phyloP scores from a whole-genome alignment of 768 basidiomycete genomes.

The Chalciporus piperatus region DNA sequence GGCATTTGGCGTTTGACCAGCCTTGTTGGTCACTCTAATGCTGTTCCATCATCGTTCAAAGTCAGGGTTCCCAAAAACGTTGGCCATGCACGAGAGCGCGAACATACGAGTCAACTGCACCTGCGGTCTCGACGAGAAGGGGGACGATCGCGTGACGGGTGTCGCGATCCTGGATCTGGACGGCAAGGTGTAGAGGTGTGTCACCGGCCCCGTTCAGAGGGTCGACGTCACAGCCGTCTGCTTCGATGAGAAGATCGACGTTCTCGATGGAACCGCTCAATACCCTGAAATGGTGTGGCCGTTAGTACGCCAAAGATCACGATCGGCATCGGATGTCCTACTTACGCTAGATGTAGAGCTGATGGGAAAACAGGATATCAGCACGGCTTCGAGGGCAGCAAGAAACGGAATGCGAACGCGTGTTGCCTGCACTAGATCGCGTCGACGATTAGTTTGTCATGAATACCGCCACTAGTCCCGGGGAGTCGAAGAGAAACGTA shows the following conservation, averaged over 20 bases:
- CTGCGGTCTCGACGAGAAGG: constrained; percentile 22
- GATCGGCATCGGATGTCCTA: background rate
- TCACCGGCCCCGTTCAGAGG: constrained; percentile 22
- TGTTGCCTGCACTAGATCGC: constrained; percentile 24
- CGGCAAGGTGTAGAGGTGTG: constrained; percentile 30
- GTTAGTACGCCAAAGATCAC: background rate
- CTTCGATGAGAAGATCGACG: constrained; percentile 23
- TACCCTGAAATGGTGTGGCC: constrained; percentile 10
- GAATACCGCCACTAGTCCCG: background rate
- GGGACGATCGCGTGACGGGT: constrained; percentile 21
- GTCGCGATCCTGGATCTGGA: constrained; percentile 13
- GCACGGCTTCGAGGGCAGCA: constrained; percentile 1
- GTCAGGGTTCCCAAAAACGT: background rate
- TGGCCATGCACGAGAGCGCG: background rate
- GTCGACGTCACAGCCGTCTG: constrained; percentile 30
- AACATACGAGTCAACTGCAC: constrained; percentile 24
- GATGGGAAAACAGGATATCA: constrained; percentile 7
- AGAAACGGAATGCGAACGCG: constrained; percentile 21
- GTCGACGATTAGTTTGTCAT: background rate
- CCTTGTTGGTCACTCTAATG: constrained; percentile 24
- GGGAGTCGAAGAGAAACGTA: constrained; percentile 10
- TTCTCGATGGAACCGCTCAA: constrained; percentile 14
- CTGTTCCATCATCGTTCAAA: constrained; percentile 4
- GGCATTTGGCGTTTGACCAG: constrained; percentile 25
- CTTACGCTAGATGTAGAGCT: constrained; percentile 34